Percentiles rank a stretch among this genome's conserved stretches.
Evolutionary conservation across 202 grass and related monocot species (phyloP).

Genomic region (Zoysia matrella): DNA sequence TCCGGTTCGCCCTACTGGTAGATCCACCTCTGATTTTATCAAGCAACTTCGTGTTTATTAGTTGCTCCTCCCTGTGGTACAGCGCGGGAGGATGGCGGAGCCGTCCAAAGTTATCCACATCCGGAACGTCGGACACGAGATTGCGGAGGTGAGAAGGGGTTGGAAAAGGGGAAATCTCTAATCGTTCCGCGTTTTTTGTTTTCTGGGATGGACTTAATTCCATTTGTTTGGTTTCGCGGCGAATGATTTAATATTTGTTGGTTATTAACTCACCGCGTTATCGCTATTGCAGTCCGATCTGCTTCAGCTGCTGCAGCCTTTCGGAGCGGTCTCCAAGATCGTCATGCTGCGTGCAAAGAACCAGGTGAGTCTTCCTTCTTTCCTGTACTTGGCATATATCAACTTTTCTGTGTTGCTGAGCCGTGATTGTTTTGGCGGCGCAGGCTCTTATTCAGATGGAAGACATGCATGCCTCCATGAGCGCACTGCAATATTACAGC

Average conservation of each 20-base stretch:
- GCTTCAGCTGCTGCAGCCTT: constrained; percentile 89
- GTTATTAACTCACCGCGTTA: background rate
- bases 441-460: constrained; percentile 97
- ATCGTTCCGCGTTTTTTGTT: constrained; percentile 7
- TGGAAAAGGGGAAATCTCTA: constrained; percentile 18
- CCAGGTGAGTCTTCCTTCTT: constrained; percentile 55
- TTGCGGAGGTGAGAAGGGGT: constrained; percentile 55
- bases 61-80: constrained; percentile 2
- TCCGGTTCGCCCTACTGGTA: too few species aligned
- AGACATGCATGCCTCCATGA: constrained; percentile 73
- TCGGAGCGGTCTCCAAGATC: constrained; percentile 75
- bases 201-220: background rate
- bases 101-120: too few species aligned
- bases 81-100: background rate
- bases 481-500: constrained; percentile 79
- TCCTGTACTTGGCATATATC: background rate
- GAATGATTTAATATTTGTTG: constrained; percentile 17
- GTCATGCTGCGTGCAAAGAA: constrained; percentile 95
- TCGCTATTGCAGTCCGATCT: constrained; percentile 66
- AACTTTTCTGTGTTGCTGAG: background rate
- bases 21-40: background rate
- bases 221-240: background rate
- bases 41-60: constrained; percentile 6
- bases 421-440: background rate
- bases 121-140: background rate